These are phyloP conservation scores for Cryptococcus jaspeensis DNA, from an alignment of 1,284 basidiomycete species.

Conservation along the genomic window DNA sequence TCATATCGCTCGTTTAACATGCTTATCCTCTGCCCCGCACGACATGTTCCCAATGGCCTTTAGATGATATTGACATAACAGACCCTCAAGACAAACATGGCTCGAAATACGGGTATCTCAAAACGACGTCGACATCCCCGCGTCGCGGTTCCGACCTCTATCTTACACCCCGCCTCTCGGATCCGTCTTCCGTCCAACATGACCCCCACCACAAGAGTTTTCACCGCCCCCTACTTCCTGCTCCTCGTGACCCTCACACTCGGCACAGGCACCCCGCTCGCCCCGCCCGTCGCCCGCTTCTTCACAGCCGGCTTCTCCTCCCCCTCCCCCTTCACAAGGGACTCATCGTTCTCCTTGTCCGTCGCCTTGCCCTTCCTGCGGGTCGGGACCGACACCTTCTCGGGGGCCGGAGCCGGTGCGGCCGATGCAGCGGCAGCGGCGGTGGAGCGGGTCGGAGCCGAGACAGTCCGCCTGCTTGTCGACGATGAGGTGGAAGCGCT, in stretches of 20 bases:
- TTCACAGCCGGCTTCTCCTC: conserved; percentile 4
- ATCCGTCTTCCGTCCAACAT: not conserved
- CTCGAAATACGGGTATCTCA: no score
- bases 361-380: conserved; percentile 3
- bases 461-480: not conserved
- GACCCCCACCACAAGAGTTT: not conserved
- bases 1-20: no score
- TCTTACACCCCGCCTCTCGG: no score
- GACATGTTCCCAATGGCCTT: no score
- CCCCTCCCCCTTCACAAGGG: conserved; percentile 1
- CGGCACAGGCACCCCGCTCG: conserved; percentile 4
- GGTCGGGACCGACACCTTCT: conserved; percentile 7
- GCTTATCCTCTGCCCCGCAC: no score
- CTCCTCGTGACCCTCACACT: conserved; percentile 14
- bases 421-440: not conserved
- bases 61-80: no score
- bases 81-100: no score
- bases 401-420: not conserved
- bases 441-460: not conserved
- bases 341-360: conserved; percentile 17
- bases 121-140: no score
- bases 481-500: not conserved
- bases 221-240: conserved; percentile 4
- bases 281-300: not conserved
- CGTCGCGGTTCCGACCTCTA: no score